phyloP scores from a whole-genome alignment of 208 protist species.

The Crithidia brevicula region DNA sequence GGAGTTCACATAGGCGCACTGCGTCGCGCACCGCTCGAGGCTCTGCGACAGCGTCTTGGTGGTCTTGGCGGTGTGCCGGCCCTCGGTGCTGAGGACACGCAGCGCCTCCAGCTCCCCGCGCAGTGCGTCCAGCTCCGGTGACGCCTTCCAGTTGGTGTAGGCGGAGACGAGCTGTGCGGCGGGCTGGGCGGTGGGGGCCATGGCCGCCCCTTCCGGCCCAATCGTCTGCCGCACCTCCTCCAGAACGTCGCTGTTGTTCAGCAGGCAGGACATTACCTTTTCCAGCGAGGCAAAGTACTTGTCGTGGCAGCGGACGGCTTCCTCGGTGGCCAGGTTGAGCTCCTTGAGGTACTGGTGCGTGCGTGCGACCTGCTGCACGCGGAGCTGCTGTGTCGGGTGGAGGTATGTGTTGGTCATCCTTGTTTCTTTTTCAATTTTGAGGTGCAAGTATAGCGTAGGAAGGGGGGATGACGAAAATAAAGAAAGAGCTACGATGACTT shows the following conservation, averaged over 20 bases:
- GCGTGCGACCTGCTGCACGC: neutral
- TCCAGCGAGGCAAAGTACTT: constrained; percentile 4
- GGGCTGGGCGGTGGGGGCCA: neutral
- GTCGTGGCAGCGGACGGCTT: constrained; percentile 12
- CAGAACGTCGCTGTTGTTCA: constrained; percentile 1
- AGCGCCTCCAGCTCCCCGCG: neutral
- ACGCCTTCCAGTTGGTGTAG: constrained; percentile 1
- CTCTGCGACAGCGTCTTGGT: neutral
- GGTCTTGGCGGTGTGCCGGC: neutral
- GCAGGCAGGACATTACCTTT: constrained; percentile 5
- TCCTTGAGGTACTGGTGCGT: constrained; percentile 1
- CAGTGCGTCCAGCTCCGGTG: neutral
- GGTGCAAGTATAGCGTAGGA: too few relatives aligned
- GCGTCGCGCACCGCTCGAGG: neutral
- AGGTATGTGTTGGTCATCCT: neutral
- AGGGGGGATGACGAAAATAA: too few relatives aligned
- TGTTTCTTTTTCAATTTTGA: too few relatives aligned
- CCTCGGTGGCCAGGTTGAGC: constrained; percentile 3
- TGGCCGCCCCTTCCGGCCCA: neutral
- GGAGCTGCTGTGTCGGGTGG: neutral
- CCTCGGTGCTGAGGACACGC: neutral
- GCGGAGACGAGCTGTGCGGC: neutral
- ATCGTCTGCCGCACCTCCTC: neutral
- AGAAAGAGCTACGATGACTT: neutral
- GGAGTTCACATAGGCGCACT: constrained; percentile 3